Percentiles rank a stretch among this genome's conserved stretches.
Evolutionary conservation across 805 yeast genomes (phyloP).

Genomic region (Saccharomycopsis sp.): DNA sequence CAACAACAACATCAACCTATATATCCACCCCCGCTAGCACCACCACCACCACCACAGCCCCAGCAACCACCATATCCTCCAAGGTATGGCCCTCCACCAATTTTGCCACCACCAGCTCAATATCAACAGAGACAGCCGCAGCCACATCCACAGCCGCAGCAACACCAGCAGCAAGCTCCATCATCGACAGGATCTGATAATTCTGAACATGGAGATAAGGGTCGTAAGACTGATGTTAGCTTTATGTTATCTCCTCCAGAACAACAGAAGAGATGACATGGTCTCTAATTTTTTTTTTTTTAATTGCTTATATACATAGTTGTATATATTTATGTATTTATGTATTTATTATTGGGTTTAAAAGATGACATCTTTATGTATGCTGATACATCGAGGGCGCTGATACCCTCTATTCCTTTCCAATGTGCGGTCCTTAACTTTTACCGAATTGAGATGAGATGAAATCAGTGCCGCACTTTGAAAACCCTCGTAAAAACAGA

Average conservation of each 20-base stretch:
- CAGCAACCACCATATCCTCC: neutral
- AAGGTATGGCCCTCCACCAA: neutral
- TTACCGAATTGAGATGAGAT: no score
- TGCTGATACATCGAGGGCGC: no score
- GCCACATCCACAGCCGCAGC: constrained; percentile 11
- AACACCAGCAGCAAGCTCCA: neutral
- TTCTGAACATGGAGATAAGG: constrained; percentile 8
- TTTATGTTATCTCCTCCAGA: constrained; percentile 19
- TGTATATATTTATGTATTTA: no score
- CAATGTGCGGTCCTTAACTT: no score
- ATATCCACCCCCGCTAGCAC: neutral
- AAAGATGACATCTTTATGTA: no score
- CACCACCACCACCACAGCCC: neutral
- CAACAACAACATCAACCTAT: neutral
- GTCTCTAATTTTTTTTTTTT: no score
- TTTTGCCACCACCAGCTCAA: neutral
- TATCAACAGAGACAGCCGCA: constrained; percentile 12
- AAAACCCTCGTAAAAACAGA: no score
- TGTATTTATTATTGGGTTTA: no score
- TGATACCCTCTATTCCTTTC: no score
- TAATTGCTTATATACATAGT: no score
- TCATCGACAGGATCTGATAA: neutral
- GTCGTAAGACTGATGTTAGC: constrained; percentile 20
- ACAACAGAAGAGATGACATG: no score
- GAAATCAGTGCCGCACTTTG: no score